Conservation (phyloP, 2,329 filamentous ascomycete species). For the Claviceps fusiformis region DNA sequence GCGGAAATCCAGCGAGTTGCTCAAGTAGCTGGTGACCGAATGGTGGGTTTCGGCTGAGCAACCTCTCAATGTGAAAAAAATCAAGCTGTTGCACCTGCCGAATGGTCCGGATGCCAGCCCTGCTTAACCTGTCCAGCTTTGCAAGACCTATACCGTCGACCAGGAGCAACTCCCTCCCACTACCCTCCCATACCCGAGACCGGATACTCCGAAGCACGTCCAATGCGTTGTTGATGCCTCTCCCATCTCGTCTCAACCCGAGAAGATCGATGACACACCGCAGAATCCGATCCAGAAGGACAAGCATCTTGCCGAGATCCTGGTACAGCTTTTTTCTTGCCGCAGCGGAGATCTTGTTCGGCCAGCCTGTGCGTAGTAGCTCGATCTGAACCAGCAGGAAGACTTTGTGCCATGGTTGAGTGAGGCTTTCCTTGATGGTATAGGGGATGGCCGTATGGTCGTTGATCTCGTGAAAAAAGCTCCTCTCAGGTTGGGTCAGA, state of each 20-base stretch:
- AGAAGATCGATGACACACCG: slow-evolving; percentile 26
- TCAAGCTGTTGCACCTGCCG: slow-evolving; percentile 55
- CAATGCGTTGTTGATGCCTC: slow-evolving; percentile 54
- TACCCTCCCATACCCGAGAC: slow-evolving; percentile 70
- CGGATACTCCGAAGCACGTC: slow-evolving; percentile 66
- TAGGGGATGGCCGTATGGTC: slow-evolving; percentile 25
- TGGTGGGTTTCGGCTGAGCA: slow-evolving; percentile 67
- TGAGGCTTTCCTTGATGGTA: slow-evolving; percentile 27
- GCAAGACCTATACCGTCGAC: slow-evolving; percentile 65
- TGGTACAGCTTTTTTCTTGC: slow-evolving; percentile 20
- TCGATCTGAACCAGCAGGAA: slow-evolving; percentile 63
- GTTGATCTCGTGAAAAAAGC: slow-evolving; percentile 26
- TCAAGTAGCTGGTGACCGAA: slow-evolving; percentile 61
- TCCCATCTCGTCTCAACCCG: slow-evolving; percentile 40
- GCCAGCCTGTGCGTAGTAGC: slow-evolving; percentile 48
- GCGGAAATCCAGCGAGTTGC: slow-evolving; percentile 56
- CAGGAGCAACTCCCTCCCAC: slow-evolving; percentile 68
- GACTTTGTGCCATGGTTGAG: slow-evolving; percentile 56
- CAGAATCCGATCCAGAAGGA: slow-evolving; percentile 19
- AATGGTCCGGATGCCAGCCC: slow-evolving; percentile 57
- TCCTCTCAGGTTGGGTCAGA: slow-evolving; percentile 20
- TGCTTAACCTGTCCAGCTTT: slow-evolving; percentile 59
- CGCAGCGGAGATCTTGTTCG: slow-evolving; percentile 28
- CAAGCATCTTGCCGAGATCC: slow-evolving; percentile 20
- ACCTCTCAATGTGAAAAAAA: slow-evolving; percentile 58